These are phyloP conservation scores for Cylindrotheca fusiformis DNA, from an alignment of 108 stramenopile genomes.

Conservation along the genomic window DNA sequence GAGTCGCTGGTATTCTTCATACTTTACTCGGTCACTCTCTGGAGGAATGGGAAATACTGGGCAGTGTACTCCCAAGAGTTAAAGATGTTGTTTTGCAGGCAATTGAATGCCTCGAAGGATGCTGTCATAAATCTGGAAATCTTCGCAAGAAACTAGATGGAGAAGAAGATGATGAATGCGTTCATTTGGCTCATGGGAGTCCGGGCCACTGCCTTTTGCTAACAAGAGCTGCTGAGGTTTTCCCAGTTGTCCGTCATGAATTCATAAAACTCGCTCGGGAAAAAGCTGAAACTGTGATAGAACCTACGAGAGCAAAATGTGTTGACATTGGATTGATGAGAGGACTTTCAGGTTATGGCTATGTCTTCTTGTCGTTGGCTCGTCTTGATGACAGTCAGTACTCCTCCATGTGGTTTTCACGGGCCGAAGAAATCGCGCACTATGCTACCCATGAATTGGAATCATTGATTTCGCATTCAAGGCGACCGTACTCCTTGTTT, in stretches of 20 bases:
- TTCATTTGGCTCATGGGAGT: conserved; percentile 73
- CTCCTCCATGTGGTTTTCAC: not conserved
- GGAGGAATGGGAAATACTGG: conserved; percentile 33
- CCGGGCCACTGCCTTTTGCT: conserved; percentile 61
- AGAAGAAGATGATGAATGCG: not conserved
- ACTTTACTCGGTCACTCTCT: conserved; percentile 38
- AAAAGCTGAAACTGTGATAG: not conserved
- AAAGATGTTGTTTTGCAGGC: conserved; percentile 5
- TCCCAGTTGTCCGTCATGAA: not conserved
- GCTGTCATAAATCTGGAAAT: not conserved
- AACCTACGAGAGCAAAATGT: not conserved
- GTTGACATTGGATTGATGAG: not conserved
- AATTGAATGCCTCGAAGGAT: not conserved
- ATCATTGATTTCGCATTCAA: conserved; percentile 13
- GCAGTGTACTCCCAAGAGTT: conserved; percentile 9
- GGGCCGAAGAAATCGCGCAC: not conserved
- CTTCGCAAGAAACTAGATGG: not conserved
- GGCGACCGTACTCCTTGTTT: conserved; percentile 50
- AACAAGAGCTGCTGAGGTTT: conserved; percentile 43
- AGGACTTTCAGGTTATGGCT: not conserved
- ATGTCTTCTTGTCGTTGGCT: not conserved
- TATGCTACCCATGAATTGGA: not conserved
- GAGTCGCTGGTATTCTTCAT: conserved; percentile 65
- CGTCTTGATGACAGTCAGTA: not conserved
- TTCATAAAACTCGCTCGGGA: not conserved